Percentiles rank a stretch among this genome's conserved stretches.
These are phyloP conservation scores for Endoconidiophora laricicola DNA, from an alignment of 2,329 filamentous ascomycete species.

Conservation along the genomic window DNA sequence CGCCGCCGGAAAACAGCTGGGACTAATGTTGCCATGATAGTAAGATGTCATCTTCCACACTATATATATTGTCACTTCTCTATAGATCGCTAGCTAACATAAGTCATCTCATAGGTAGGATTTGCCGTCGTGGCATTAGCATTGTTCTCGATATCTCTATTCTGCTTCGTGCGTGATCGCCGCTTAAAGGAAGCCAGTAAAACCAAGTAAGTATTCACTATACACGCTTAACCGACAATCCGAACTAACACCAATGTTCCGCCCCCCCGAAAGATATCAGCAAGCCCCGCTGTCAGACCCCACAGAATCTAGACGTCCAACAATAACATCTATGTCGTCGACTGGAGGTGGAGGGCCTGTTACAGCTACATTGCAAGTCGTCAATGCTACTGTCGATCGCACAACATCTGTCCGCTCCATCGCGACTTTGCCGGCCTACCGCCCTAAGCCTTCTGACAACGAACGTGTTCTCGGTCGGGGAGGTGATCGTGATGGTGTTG, in stretches of 20 bases:
- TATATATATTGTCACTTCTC: no score
- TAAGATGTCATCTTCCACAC: no score
- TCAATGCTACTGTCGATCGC: constrained; percentile 43
- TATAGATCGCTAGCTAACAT: no score
- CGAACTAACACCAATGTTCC: no score
- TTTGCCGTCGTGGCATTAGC: constrained; percentile 10
- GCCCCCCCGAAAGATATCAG: constrained; percentile 7
- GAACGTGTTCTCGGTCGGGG: constrained; percentile 77
- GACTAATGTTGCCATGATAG: no score
- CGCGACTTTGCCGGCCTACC: constrained; percentile 82
- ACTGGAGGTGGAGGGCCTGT: constrained; percentile 4
- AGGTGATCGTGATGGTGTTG: constrained; percentile 81
- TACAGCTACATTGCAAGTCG: constrained; percentile 13
- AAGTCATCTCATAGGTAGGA: neutral
- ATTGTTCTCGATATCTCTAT: constrained; percentile 8
- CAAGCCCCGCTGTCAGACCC: constrained; percentile 12
- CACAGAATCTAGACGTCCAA: constrained; percentile 8
- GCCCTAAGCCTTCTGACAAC: constrained; percentile 50
- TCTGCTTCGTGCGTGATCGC: constrained; percentile 14
- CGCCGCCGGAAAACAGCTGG: no score
- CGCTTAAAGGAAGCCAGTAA: constrained; percentile 2
- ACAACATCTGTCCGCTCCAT: constrained; percentile 82
- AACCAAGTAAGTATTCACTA: constrained; percentile 6
- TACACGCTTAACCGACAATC: neutral
- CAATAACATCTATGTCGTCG: constrained; percentile 4